Evolutionary conservation across 805 yeast genomes (phyloP), one percentile per base, ranked within the genome.

Genomic region (Candida odintsovae): DNA sequence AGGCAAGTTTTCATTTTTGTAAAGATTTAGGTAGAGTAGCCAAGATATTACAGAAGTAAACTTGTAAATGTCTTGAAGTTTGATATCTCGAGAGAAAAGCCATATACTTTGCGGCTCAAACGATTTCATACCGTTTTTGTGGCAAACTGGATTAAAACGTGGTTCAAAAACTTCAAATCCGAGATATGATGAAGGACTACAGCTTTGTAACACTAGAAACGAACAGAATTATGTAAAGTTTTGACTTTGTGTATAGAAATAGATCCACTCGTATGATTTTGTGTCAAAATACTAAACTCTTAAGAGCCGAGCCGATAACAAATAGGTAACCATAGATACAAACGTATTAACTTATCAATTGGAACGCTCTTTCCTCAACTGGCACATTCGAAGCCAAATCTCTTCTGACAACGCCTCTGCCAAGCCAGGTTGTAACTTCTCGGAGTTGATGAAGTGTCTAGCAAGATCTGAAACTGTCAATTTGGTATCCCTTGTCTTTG

Each of bases 361-460:
- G 31, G 13, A 9, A 7, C 28, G 12, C 3, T 28, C 41, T 20
- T 50, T 49, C 47, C 56, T 49, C 36, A 58, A 41, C 16, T 49
- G 48, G 16, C 43, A 43, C 62, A 72, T 58, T 25, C 73, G 59
- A 37, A 66, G 51, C 62, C 70, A 67, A 12, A 83, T 64, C 58
- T 85, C 92, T 61, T 85, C 88, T 9, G 82, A 66, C 9, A 86
- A 70, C 0, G 87, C 88, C 47, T 77, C 82, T 41, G 80, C 66
- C 39, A 86, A 68, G 0, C 94, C 94, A 1, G 86, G 83, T 47
- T 77, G 78, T 19, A 63, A 59, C 20, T 55, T 48, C 54, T 86
- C 90, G 28, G 74, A 71, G 4, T 58, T 60, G 2, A 64, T 58
- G 35, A 85, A 63, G 11, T 63, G 63, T 6, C 64, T 56, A 33